Evolutionary conservation across 129 eudicot species (phyloP), one percentile per base, ranked within the genome.

Genomic region (Calendula officinalis): DNA sequence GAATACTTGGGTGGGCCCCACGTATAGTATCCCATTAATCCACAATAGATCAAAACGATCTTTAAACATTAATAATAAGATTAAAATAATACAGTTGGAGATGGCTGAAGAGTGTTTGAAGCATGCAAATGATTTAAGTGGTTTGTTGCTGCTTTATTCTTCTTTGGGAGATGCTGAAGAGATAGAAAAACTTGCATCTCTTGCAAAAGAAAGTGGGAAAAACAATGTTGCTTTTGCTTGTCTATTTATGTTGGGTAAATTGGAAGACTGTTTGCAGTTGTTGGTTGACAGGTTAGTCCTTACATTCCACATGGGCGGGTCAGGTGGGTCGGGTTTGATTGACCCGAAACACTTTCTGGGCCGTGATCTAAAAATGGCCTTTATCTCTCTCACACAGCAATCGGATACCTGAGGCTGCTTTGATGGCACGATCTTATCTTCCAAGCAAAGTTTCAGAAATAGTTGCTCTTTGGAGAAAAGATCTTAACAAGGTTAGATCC

Each of bases 371-470:
- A 22, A 22, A 22, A 22, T 22, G 30, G 1, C 2, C 30, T 22
- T 22, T 22, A 1, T 22, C 30, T 22, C 46, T 52, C 52, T 9
- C 56, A 43, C 67, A 50, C 85, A 89, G 97, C 78, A 89, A 89
- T 63, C 95, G 95, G 70, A 83, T 90, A 75, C 95, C 95, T 46
- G 97, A 90, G 75, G 91, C 95, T 83, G 95, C 95, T 70, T 62
- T 90, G 61, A 84, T 90, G 95, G 95, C 97, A 50, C 78, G 97
- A 59, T 90, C 95, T 56, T 86, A 86, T 78, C 91, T 90, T 67
- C 97, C 95, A 27, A 90, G 95, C 82, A 90, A 81, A 86, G 97
- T 86, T 50, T 90, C 95, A 66, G 95, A 89, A 70, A 78, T 89
- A 51, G 91, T 89, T 42, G 88, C 86, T 17, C 75, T 90, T 38